phyloP scores from a whole-genome alignment of 495 filamentous ascomycete species.

The Annulohypoxylon stygium region DNA sequence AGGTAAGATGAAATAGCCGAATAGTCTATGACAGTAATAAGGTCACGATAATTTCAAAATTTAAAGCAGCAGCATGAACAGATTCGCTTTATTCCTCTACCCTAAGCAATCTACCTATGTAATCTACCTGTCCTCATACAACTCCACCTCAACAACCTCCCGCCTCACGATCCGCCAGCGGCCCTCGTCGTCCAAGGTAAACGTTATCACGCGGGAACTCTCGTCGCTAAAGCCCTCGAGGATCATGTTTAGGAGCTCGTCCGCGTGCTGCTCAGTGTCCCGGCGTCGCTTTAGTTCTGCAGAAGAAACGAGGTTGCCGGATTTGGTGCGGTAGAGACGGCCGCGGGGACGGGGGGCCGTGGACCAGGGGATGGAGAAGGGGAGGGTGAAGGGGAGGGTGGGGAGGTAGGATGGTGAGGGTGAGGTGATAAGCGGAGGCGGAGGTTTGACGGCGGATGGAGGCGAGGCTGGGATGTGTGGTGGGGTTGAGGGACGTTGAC shows the following conservation, averaged over 20 bases:
- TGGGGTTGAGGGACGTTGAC: not conserved
- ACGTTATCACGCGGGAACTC: constrained; percentile 8
- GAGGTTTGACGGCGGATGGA: not conserved
- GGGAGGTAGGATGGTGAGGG: not conserved
- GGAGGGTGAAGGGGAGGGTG: constrained; percentile 16
- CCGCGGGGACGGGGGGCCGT: constrained; percentile 13
- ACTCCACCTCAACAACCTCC: constrained; percentile 45
- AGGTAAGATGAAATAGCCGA: no score
- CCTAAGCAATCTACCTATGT: no score
- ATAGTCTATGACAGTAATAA: no score
- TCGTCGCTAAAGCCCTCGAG: constrained; percentile 38
- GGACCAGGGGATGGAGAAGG: constrained; percentile 11
- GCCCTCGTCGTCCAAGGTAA: constrained; percentile 43
- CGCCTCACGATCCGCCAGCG: constrained; percentile 52
- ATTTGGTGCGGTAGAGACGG: constrained; percentile 47
- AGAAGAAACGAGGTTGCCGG: constrained; percentile 39
- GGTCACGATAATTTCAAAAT: no score
- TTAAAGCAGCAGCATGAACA: no score
- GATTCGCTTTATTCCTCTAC: no score
- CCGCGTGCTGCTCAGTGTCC: constrained; percentile 32
- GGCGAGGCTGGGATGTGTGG: not conserved
- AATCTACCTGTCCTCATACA: constrained; percentile 27
- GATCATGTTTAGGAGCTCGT: constrained; percentile 43
- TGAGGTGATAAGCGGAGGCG: not conserved
- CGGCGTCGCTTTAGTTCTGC: constrained; percentile 43